Base-by-base conservation (phyloP, 1,139 yeast genomes). In the Hemisphaericaspora subhashii region DNA sequence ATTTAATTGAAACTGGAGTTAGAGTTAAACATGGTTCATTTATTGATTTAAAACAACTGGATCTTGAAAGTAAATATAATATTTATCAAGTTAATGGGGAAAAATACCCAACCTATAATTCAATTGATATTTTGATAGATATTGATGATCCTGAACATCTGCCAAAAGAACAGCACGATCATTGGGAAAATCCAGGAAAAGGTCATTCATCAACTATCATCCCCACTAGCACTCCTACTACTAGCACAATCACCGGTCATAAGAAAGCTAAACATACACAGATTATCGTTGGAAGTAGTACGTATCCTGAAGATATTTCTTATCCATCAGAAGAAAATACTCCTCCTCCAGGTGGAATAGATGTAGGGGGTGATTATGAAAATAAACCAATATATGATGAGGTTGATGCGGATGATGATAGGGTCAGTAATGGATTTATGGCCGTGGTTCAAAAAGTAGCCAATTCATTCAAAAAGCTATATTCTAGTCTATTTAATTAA, bases 1-100 rank as follows among this genome's bases (percentile, higher is more conserved):
- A 35, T 0, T 53, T 81, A 37, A 71, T 82, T 35, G 63, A 65
- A 31, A 52, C 55, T 8, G 86, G 86, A 1, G 80, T 75, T 1
- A 54, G 58, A 9, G 67, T 62, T 0, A 51, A 56, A 12, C 55
- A 50, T 28, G 90, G 89, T 0, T 58, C 60, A 39, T 81, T 59
- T 51, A 72, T 80, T 9, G 51, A 61, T 3, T 54, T 83, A 7
- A 42, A 62, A 2, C 66, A 64, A 5, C 54, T 62, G 0, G 76
- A 76, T 30, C 50, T 75, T 39, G 48, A 50, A 11, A 63, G 74
- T 2, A 59, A 59, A 1, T 71, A 47, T 47, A 59, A 60, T 30
- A 65, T 79, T 3, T 58, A 54, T 32, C 66, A 63, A 26, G 49
- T 55, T 1, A 66, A 70, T 45, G 79, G 81, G 0, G 55, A 54